Evolutionary conservation across 2,329 filamentous ascomycete genomes (phyloP), one percentile per base, ranked within the genome.

Genomic region (Diaporthe eres): DNA sequence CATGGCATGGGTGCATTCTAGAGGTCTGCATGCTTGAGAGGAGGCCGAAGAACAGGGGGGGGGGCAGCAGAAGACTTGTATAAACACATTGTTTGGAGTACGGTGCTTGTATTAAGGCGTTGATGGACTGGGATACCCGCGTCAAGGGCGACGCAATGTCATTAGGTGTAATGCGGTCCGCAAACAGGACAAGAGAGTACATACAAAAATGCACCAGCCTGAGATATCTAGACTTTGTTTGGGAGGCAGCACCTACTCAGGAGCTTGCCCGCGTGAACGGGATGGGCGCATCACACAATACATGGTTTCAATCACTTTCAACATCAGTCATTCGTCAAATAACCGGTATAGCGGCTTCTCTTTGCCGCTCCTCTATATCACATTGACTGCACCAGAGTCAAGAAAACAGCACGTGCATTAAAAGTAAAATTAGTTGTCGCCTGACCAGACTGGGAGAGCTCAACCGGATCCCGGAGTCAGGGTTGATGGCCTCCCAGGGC

Each of bases 71-170:
- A 65, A 9, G 5, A 63, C 19, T 61, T 75, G 75, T 76, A 76
- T 55, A 12, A 67, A 51, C 65, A 75, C 34, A 72, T 68, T 75
- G 72, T 63, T 71, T 53, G 72, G 74, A 75, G 63, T 71, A 58
- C 13, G 57, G 19, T 51, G 51, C 70, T 39, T 76, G 39, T 25
- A 72, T 42, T 17, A 19, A 22, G 72, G 72, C 61, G 67, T 68
- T 70, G 47, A 49, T 60, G 37, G 34, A 47, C 17, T 61, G 13
- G 47, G 28, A 75, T 76, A 75, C 58, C 75, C 75, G 55, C 65
- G 37, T 74, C 42, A 70, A 39, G 55, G 47, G 63, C 31, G 34
- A 71, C 15, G n/a, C 42, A 44, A 55, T 28, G 22, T 53, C 57
- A 31, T 53, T 42, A 74, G 37, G 34, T 22, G 37, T 51, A 65